phyloP scores from a whole-genome alignment of 495 filamentous ascomycete species.

The Penicillium cinerascens region DNA sequence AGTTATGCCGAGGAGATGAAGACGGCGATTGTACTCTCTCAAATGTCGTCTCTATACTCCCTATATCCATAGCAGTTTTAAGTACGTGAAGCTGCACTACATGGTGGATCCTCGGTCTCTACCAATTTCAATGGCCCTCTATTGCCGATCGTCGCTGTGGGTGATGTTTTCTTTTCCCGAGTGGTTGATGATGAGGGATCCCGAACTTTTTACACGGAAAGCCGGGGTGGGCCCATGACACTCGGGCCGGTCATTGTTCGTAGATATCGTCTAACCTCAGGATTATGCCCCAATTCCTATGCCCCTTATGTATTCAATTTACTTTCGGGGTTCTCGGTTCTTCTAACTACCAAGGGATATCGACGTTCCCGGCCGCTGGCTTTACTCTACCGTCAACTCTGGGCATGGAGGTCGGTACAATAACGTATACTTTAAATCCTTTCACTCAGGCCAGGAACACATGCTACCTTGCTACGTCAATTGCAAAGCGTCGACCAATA shows the following conservation, averaged over 20 bases:
- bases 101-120: neutral
- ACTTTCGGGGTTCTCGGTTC: neutral
- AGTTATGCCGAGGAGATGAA: too few species aligned
- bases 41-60: too few species aligned
- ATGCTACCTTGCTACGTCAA: neutral
- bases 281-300: neutral
- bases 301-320: neutral
- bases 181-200: neutral
- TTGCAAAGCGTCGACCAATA: neutral
- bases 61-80: too few species aligned
- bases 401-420: neutral
- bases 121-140: neutral
- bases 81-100: neutral
- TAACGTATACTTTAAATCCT: neutral
- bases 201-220: slow-evolving; percentile 6
- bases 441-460: neutral
- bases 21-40: too few species aligned
- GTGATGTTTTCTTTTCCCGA: slow-evolving; percentile 5
- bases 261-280: neutral
- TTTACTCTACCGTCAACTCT: too few species aligned
- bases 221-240: slow-evolving; percentile 9
- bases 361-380: neutral
- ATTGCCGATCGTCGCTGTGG: slow-evolving; percentile 4
- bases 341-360: neutral
- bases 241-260: slow-evolving; percentile 6